Evolutionary conservation across 2,329 filamentous ascomycete species (phyloP), one percentile per base, ranked within the genome.

Genomic region (Nectriaceae sp.): DNA sequence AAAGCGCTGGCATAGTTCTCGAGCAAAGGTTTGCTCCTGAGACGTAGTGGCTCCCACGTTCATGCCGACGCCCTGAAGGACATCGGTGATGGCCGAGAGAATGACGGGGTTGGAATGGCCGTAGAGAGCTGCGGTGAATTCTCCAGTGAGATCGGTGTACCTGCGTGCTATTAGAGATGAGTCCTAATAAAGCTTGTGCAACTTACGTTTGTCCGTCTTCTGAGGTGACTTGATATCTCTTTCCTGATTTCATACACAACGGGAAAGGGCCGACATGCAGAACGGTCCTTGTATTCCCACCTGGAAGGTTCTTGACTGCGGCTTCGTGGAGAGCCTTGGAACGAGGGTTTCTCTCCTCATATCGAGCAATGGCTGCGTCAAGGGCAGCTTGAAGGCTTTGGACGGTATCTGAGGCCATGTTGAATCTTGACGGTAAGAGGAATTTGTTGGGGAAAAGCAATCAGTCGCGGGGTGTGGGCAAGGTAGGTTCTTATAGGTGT

Each of bases 51-150:
- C 76, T 4, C 84, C 80, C 15, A 83, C 71, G 49, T 75, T 83
- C 54, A 84, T 65, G 4, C 84, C 83, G 2, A 70, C 64, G 5
- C 67, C 64, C 2, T 71, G 59, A 3, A 83, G 59, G 1, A 76
- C 71, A 5, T 70, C 55, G 11, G 64, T 49, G 20, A 88, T 68
- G 0, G 83, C 74, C 0, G 67, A 56, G 3, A 72, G 62, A 46
- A 89, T 79, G 2, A 70, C 56, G 0, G 79, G 76, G 44, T 87
- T 74, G 1, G 80, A 84, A 66, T 89, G 85, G 0, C 85, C 85
- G 59, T 81, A 87, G 11, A 89, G 71, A 2, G 80, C 83, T 2
- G 85, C 85, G 0, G 81, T 82, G 58, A 82, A 82, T 63, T 88
- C 85, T 26, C 79, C 78, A 1, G 84, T 70, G 6, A 88, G 71